phyloP scores from a whole-genome alignment of 768 basidiomycete species.

The Pleurotus cornucopiae region DNA sequence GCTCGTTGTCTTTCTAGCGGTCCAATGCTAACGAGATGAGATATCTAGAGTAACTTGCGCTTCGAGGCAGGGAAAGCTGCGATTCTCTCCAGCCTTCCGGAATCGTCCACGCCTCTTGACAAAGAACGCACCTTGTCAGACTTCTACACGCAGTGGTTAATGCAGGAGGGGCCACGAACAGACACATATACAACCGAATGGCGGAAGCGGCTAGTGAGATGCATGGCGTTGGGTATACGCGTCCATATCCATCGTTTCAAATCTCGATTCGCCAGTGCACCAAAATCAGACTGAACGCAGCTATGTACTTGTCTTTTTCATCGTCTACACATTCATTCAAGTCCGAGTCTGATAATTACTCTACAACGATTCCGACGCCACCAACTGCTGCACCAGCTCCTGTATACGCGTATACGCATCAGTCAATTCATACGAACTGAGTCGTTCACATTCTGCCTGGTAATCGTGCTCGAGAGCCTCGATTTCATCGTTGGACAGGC shows the following conservation, averaged over 20 bases:
- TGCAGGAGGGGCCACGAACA: slow-evolving; percentile 58
- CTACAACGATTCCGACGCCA: slow-evolving; percentile 17
- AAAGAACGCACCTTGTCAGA: slow-evolving; percentile 68
- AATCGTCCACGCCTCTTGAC: slow-evolving; percentile 42
- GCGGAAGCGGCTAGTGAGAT: slow-evolving; percentile 55
- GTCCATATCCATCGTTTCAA: slow-evolving; percentile 45
- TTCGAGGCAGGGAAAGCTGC: slow-evolving; percentile 68
- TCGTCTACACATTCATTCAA: no score
- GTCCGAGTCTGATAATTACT: not conserved
- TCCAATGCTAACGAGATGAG: not conserved
- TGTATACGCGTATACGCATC: slow-evolving; percentile 60
- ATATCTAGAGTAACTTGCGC: slow-evolving; percentile 70
- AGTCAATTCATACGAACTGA: slow-evolving; percentile 55
- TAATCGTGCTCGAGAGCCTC: slow-evolving; percentile 59
- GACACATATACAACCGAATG: slow-evolving; percentile 63
- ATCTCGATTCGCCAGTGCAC: slow-evolving; percentile 21
- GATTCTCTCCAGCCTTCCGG: slow-evolving; percentile 52
- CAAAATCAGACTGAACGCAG: no score
- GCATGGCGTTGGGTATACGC: slow-evolving; percentile 55
- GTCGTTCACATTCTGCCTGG: slow-evolving; percentile 50
- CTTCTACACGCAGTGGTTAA: slow-evolving; percentile 73
- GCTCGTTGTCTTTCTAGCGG: not conserved
- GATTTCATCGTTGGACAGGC: slow-evolving; percentile 62
- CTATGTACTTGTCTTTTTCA: no score
- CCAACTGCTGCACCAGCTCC: slow-evolving; percentile 56